phyloP scores from a whole-genome alignment of 495 filamentous ascomycete genomes.

The Lepraria neglecta region DNA sequence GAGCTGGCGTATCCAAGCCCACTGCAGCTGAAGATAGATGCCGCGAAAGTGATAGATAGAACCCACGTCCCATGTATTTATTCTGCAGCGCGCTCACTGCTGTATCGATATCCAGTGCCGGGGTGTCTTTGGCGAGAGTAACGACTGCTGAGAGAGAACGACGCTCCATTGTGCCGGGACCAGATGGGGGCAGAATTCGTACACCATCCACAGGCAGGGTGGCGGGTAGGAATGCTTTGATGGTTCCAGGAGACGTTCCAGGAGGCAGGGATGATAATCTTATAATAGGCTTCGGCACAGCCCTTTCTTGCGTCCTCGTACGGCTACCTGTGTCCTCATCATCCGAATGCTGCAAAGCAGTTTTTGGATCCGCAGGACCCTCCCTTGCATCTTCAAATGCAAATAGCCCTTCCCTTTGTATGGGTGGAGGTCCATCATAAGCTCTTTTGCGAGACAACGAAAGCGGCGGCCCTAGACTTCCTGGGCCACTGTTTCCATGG shows the following conservation, averaged over 20 bases:
- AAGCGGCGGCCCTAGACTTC: constrained; percentile 62
- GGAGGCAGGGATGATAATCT: constrained; percentile 58
- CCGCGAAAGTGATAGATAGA: constrained; percentile 71
- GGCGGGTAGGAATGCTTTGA: constrained; percentile 66
- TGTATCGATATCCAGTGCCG: constrained; percentile 76
- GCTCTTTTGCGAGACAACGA: constrained; percentile 45
- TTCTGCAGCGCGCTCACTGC: constrained; percentile 74
- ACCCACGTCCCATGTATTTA: constrained; percentile 80
- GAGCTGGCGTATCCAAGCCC: constrained; percentile 45
- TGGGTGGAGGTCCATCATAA: constrained; percentile 44
- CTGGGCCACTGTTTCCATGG: constrained; percentile 60
- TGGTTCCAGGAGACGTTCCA: constrained; percentile 61
- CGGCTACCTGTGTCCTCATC: constrained; percentile 45
- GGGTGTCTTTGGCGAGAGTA: constrained; percentile 76
- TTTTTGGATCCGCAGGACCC: constrained; percentile 35
- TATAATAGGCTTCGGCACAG: constrained; percentile 81
- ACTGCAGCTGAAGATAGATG: constrained; percentile 80
- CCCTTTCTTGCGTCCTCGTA: constrained; percentile 58
- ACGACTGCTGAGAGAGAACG: constrained; percentile 79
- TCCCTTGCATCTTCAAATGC: constrained; percentile 50
- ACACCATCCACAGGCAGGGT: constrained; percentile 70
- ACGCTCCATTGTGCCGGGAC: constrained; percentile 56
- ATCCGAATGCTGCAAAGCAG: constrained; percentile 46
- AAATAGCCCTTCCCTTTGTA: constrained; percentile 43
- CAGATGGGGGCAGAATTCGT: constrained; percentile 59